phyloP scores from a whole-genome alignment of 345 rosid species.

The Raphanus raphanistrum region DNA sequence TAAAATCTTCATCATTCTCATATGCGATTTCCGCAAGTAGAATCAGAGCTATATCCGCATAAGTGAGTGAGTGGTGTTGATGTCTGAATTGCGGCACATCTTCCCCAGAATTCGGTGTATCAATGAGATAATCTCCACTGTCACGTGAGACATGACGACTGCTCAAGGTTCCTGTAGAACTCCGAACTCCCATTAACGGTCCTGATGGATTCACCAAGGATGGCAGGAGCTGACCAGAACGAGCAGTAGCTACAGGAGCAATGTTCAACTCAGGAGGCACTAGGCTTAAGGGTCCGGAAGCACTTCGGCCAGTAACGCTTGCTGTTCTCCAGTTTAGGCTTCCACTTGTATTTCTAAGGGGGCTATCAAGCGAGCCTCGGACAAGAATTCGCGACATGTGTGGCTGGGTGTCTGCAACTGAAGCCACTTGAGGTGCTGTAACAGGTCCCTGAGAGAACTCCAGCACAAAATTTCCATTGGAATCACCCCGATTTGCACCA shows the following conservation, averaged over 20 bases:
- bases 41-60: slow-evolving; percentile 97
- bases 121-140: slow-evolving; percentile 93
- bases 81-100: slow-evolving; percentile 89
- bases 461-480: slow-evolving; percentile 70
- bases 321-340: slow-evolving; percentile 94
- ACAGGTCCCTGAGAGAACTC: slow-evolving; percentile 98
- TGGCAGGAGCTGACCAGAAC: slow-evolving; percentile 93
- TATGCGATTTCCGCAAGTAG: slow-evolving; percentile 97
- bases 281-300: slow-evolving; percentile 87
- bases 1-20: slow-evolving; percentile 98
- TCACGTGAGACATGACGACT: slow-evolving; percentile 97
- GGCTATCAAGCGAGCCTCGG: slow-evolving; percentile 95
- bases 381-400: slow-evolving; percentile 98
- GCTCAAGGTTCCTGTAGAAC: slow-evolving; percentile 91
- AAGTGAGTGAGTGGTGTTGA: slow-evolving; percentile 96
- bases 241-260: slow-evolving; percentile 74
- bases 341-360: slow-evolving; percentile 89
- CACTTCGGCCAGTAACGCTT: slow-evolving; percentile 82
- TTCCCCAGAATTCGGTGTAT: slow-evolving; percentile 94
- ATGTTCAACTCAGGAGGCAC: slow-evolving; percentile 89
- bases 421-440: slow-evolving; percentile 59
- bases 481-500: slow-evolving; percentile 59
- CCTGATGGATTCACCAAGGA: slow-evolving; percentile 93
- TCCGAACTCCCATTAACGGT: slow-evolving; percentile 90
- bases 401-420: slow-evolving; percentile 79